phyloP scores from a whole-genome alignment of 2,329 filamentous ascomycete genomes.

The Cercospora janseana region DNA sequence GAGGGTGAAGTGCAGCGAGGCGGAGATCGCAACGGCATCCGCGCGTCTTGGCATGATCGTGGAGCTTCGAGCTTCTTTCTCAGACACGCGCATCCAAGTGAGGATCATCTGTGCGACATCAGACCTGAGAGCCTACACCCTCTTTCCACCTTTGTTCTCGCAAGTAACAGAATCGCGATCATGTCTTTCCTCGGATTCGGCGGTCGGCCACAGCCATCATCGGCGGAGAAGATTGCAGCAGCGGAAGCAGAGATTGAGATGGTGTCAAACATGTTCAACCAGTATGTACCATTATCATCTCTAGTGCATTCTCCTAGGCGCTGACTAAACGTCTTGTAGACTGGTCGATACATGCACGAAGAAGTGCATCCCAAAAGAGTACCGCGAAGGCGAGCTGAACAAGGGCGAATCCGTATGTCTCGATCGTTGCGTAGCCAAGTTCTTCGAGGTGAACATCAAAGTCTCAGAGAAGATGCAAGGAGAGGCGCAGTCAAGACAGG shows the following conservation, averaged over 20 bases:
- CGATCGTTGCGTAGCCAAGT: slow-evolving; percentile 95
- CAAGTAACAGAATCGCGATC: slow-evolving; percentile 1
- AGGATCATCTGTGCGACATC: background rate
- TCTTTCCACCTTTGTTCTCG: no score
- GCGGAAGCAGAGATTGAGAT: slow-evolving; percentile 98
- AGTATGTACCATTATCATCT: slow-evolving; percentile 55
- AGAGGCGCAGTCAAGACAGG: slow-evolving; percentile 68
- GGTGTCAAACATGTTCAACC: slow-evolving; percentile 96
- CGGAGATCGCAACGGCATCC: slow-evolving; percentile 7
- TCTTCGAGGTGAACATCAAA: slow-evolving; percentile 98
- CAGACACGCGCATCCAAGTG: background rate
- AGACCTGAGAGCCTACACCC: background rate
- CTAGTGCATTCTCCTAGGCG: background rate
- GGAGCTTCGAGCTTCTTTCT: background rate
- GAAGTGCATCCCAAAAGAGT: slow-evolving; percentile 90
- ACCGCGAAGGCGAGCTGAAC: slow-evolving; percentile 95
- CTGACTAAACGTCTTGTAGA: slow-evolving; percentile 25
- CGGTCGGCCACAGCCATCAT: slow-evolving; percentile 76
- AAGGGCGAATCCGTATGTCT: slow-evolving; percentile 99
- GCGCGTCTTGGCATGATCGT: slow-evolving; percentile 6
- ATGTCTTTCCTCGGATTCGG: slow-evolving; percentile 74
- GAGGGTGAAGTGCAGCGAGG: slow-evolving; percentile 10
- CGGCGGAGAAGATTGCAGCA: slow-evolving; percentile 94
- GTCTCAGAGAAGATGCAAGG: slow-evolving; percentile 95
- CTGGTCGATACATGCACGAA: slow-evolving; percentile 84